Evolutionary conservation across 2,329 filamentous ascomycete species (phyloP).

Genomic region (Paraphaeosphaeria sporulosa): DNA sequence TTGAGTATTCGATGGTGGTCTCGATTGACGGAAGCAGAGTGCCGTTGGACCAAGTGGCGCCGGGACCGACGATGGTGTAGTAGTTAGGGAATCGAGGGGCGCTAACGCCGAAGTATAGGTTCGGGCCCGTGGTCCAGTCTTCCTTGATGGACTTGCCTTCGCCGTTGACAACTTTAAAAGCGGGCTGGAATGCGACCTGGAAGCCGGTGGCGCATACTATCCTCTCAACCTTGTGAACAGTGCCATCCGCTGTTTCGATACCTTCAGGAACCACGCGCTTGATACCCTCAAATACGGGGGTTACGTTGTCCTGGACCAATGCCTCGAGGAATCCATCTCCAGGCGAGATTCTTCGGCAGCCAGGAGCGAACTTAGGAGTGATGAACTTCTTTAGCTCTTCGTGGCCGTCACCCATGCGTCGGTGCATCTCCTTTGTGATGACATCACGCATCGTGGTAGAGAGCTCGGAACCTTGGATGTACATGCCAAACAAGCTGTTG

Average conservation of each 20-base stretch:
- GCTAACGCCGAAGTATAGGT: slow-evolving; percentile 53
- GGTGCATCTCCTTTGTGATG: slow-evolving; percentile 52
- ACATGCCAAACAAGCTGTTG: slow-evolving; percentile 62
- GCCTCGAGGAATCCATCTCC: slow-evolving; percentile 45
- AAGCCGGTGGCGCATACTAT: slow-evolving; percentile 46
- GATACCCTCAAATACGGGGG: slow-evolving; percentile 36
- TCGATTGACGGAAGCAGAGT: slow-evolving; percentile 56
- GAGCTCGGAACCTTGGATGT: slow-evolving; percentile 56
- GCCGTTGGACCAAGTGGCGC: slow-evolving; percentile 55
- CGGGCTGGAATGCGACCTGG: slow-evolving; percentile 50
- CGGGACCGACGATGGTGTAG: slow-evolving; percentile 53
- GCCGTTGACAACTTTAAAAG: slow-evolving; percentile 53
- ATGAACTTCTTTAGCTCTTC: slow-evolving; percentile 55
- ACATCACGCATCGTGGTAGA: slow-evolving; percentile 53
- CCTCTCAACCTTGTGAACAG: slow-evolving; percentile 41
- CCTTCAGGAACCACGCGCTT: slow-evolving; percentile 48
- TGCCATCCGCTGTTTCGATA: slow-evolving; percentile 38
- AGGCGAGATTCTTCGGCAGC: slow-evolving; percentile 46
- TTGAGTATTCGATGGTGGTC: slow-evolving; percentile 47
- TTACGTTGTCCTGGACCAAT: slow-evolving; percentile 39
- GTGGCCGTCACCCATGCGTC: slow-evolving; percentile 48
- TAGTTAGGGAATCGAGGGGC: slow-evolving; percentile 56
- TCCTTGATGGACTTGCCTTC: slow-evolving; percentile 47
- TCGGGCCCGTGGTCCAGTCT: slow-evolving; percentile 50
- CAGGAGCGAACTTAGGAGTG: slow-evolving; percentile 58